phyloP scores from a whole-genome alignment of 164 flowering plant species.

The Buxus sempervirens region DNA sequence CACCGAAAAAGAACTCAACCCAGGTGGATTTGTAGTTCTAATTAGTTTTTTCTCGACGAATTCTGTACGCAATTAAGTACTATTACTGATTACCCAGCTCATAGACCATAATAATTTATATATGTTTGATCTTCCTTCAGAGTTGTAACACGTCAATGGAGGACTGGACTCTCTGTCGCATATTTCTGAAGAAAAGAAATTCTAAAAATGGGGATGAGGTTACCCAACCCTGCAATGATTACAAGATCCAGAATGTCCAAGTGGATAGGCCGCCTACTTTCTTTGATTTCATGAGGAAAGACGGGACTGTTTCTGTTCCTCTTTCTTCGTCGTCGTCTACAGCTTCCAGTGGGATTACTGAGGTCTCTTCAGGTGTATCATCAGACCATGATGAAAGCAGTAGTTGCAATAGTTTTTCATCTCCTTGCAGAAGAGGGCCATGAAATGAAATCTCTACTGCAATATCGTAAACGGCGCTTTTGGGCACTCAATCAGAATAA shows the following conservation, averaged over 20 bases:
- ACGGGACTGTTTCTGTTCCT: slow-evolving; percentile 30
- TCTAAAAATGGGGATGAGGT: slow-evolving; percentile 29
- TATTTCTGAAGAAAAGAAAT: slow-evolving; percentile 58
- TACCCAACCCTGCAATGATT: neutral
- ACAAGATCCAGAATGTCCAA: neutral
- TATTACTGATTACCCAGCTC: too few relatives aligned
- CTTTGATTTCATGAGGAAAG: slow-evolving; percentile 53
- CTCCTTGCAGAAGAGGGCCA: slow-evolving; percentile 2
- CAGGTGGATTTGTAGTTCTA: slow-evolving; percentile 17
- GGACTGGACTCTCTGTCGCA: slow-evolving; percentile 66
- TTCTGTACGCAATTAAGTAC: too few relatives aligned
- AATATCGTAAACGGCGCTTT: neutral
- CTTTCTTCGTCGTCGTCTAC: slow-evolving; percentile 41
- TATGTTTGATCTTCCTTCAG: slow-evolving; percentile 9
- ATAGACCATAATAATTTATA: too few relatives aligned
- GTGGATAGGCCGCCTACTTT: slow-evolving; percentile 38
- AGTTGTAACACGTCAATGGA: slow-evolving; percentile 24
- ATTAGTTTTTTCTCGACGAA: too few relatives aligned
- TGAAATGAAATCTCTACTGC: neutral
- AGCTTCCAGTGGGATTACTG: slow-evolving; percentile 58
- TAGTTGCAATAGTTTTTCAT: slow-evolving; percentile 42
- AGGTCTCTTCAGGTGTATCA: slow-evolving; percentile 26
- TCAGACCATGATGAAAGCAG: slow-evolving; percentile 49
- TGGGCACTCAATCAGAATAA: slow-evolving; percentile 7
- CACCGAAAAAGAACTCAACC: slow-evolving; percentile 10